Base-by-base conservation (phyloP, 2,329 filamentous ascomycete genomes). In the Podosphaera aphanis region DNA sequence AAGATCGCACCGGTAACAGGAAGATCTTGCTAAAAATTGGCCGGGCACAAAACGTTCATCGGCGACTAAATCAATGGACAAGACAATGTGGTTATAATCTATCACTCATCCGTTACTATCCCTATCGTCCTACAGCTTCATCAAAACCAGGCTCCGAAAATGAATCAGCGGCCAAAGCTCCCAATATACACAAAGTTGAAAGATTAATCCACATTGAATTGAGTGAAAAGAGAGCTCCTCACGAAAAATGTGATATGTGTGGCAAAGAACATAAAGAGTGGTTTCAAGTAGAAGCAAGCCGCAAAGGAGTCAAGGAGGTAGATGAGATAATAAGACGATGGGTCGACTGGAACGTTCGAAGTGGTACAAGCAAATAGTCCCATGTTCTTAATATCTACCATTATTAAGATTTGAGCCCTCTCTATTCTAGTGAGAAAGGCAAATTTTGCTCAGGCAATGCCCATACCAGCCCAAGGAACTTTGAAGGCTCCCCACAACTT, bases 11-110 rank as follows among this genome's bases (percentile, higher is more conserved):
- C 5, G 47, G 60, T 55, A 46, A 55, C 51, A 74, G 75, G 49
- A 83, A 77, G 2, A 79, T 79, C 54, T 65, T 79, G 25, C 66
- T 79, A 47, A 79, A 79, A 58, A 79, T 79, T 49, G 75, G 75
- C 4, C 66, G 75, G 8, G 74, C 75, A 4, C 67, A 74, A 52
- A 98, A 98, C 56, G 86, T 98, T 2, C 84, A 93, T 57, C 73
- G 86, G 5, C 74, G 90, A 13, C 72, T 98, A 64, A 85, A 86
- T 56, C 82, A 95, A 62, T 95, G 90, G 90, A 78, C 78, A 45
- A 75, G 81, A 21, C 90, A 98, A 63, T 98, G 90, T 60, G 84
- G 83, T 0, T 85, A 94, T 59, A 76, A 84, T 50, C 68, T 94
- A 23, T 84, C 83, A 20, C 71, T 98, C 46, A 75, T 95, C 44